These are phyloP conservation scores for Quercus tomentella DNA, from an alignment of 331 rosid genomes.

Conservation along the genomic window DNA sequence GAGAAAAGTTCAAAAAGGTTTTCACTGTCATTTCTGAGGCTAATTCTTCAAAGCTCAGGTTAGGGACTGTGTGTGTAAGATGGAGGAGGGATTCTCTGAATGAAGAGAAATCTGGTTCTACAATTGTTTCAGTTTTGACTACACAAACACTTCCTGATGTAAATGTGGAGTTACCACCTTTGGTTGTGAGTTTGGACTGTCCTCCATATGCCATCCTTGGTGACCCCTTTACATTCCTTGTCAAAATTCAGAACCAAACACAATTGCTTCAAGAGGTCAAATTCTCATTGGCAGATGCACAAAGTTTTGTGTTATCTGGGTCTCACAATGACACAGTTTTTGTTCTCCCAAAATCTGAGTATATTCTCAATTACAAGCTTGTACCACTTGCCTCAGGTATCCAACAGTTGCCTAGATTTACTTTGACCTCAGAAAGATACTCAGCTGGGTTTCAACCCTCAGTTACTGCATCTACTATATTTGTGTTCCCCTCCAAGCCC, in stretches of 20 bases:
- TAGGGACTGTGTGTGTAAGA: constrained; percentile 63
- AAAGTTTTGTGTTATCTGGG: constrained; percentile 84
- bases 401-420: constrained; percentile 76
- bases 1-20: constrained; percentile 89
- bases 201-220: constrained; percentile 86
- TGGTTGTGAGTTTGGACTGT: constrained; percentile 78
- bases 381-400: constrained; percentile 84
- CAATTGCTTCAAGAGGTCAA: constrained; percentile 79
- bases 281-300: constrained; percentile 74
- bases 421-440: constrained; percentile 71
- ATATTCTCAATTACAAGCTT: constrained; percentile 73
- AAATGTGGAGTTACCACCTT: constrained; percentile 63
- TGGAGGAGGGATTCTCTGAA: constrained; percentile 75
- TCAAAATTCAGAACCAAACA: constrained; percentile 71
- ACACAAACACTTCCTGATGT: constrained; percentile 61
- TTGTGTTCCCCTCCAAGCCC: constrained; percentile 86
- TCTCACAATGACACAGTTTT: constrained; percentile 69
- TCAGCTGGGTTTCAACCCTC: constrained; percentile 83
- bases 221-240: constrained; percentile 76
- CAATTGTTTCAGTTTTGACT: constrained; percentile 50
- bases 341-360: constrained; percentile 86
- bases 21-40: constrained; percentile 50
- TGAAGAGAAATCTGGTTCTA: constrained; percentile 38
- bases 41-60: constrained; percentile 46
- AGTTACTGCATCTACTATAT: constrained; percentile 60